phyloP scores from a whole-genome alignment of 2,329 filamentous ascomycete genomes.

The Waltergamsia citrina region DNA sequence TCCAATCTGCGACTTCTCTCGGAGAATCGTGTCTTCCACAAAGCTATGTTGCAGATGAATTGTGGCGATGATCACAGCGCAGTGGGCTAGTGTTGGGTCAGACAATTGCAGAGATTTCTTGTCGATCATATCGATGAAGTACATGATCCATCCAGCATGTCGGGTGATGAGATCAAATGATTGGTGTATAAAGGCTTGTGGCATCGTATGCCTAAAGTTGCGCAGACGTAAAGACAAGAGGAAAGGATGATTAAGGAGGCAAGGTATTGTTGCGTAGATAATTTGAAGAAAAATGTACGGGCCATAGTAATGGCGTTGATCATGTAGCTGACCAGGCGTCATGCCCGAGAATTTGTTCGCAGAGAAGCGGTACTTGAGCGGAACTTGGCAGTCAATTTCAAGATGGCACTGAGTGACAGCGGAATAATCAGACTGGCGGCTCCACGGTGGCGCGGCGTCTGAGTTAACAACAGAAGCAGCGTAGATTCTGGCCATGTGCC shows the following conservation, averaged over 20 bases:
- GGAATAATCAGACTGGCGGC: constrained; percentile 40
- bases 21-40: constrained; percentile 16
- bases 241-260: constrained; percentile 44
- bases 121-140: constrained; percentile 37
- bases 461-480: constrained; percentile 32
- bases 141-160: constrained; percentile 42
- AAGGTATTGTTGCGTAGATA: constrained; percentile 41
- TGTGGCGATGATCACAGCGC: constrained; percentile 40
- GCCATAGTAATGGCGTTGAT: constrained; percentile 39
- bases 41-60: constrained; percentile 45
- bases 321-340: constrained; percentile 27
- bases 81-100: constrained; percentile 24
- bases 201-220: constrained; percentile 40
- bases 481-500: constrained; percentile 35
- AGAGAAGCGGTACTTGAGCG: constrained; percentile 38
- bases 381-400: constrained; percentile 41
- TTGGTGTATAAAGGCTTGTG: constrained; percentile 44
- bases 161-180: constrained; percentile 40
- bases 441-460: constrained; percentile 29
- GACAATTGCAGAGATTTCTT: constrained; percentile 30
- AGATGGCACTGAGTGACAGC: constrained; percentile 38
- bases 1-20: constrained; percentile 12
- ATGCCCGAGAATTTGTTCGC: constrained; percentile 34
- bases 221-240: constrained; percentile 39
- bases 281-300: constrained; percentile 43